Base-by-base conservation (phyloP, 208 protist species). In the Trypanosoma lewisi region DNA sequence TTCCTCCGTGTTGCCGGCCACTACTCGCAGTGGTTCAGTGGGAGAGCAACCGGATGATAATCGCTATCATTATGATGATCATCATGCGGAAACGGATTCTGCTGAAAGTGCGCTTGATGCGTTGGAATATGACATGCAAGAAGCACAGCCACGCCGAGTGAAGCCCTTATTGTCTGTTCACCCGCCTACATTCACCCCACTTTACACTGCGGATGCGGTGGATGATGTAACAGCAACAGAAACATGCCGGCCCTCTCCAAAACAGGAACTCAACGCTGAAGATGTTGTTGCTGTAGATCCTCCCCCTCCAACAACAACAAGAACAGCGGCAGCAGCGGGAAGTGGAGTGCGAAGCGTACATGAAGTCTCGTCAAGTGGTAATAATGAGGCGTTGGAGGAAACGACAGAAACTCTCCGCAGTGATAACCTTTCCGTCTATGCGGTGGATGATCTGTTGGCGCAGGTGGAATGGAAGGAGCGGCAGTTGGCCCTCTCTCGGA, bases 391-490 rank as follows among this genome's bases (percentile, higher is more conserved):
- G 4, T 2, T 50, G 45, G 23, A 50, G 27, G 45, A 8, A 50
- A 12, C 25, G 45, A 28, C 19, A 21, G 2, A 21, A 28, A 1
- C 19, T 14, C 45, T 19, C 8, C 33, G 36, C 54, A 14, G 0
- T 31, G 19, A 21, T 19, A 2, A 1, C 16, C 17, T 30, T 27
- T 37, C 17, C 11, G 0, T 5, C 9, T 66, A 90, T 36, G 58
- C 66, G 6, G 50, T 49, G 4, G 80, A 90, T 54, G 83, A 90
- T 56, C 59, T 84, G 25, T 51, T 90, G 2, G 80, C 80, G 11
- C 72, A 79, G 49, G 39, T 64, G n/a, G 31, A 67, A 23, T 90
- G 83, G 83, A 90, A 90, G 54, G 67, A 80, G n/a, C 73, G 74
- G 2, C 83, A 90, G 57, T 54, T 82, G 25, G 48, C 55, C n/a